Conservation (phyloP, 495 filamentous ascomycete species). For the Aspergillus homomorphus region DNA sequence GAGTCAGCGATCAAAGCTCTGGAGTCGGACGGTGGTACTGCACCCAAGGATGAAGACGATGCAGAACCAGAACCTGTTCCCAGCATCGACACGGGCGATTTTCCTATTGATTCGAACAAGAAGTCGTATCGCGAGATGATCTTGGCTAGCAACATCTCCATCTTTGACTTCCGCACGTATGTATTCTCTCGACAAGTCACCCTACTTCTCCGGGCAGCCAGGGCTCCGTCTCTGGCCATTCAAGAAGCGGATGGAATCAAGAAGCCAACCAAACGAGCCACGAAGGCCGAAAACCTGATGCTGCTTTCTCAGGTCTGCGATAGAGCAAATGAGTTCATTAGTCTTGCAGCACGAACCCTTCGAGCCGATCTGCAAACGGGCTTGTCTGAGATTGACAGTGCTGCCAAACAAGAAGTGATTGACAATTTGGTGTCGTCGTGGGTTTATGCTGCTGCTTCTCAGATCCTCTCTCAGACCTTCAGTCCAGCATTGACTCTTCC, state of each 20-base stretch:
- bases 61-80: conserved; percentile 20
- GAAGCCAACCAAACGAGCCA: conserved; percentile 21
- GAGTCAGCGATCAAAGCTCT: conserved; percentile 51
- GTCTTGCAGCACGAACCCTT: conserved; percentile 70
- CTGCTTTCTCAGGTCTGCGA: conserved; percentile 77
- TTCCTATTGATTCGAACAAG: conserved; percentile 66
- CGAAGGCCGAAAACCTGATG: conserved; percentile 70
- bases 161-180: conserved; percentile 95
- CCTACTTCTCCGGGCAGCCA: conserved; percentile 78
- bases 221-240: conserved; percentile 43
- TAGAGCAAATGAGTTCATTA: conserved; percentile 76
- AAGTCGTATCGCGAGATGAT: conserved; percentile 92
- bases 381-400: conserved; percentile 32
- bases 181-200: conserved; percentile 87
- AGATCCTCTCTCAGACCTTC: conserved; percentile 72
- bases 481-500: conserved; percentile 66
- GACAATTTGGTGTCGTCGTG: conserved; percentile 84
- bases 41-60: conserved; percentile 12
- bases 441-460: conserved; percentile 73
- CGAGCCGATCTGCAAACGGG: conserved; percentile 62
- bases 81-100: conserved; percentile 35
- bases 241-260: conserved; percentile 18
- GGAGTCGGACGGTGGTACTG: conserved; percentile 14
- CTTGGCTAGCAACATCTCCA: conserved; percentile 90
- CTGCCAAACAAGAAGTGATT: conserved; percentile 52